These are phyloP conservation scores for Calonectria pseudoturangicola DNA, from an alignment of 2,329 filamentous ascomycete genomes.

Conservation along the genomic window DNA sequence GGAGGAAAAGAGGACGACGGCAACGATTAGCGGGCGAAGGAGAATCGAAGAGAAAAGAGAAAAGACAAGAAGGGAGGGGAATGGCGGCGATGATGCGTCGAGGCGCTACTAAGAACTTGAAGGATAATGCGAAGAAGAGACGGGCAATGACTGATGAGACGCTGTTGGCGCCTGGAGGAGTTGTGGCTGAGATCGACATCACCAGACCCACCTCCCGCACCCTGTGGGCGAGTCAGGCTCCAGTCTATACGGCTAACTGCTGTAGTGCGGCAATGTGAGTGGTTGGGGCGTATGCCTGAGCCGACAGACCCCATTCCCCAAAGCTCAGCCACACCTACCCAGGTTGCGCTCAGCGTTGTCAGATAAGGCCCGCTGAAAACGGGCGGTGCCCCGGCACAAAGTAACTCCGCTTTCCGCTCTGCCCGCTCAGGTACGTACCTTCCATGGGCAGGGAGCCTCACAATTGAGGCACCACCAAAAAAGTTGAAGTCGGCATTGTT, in stretches of 20 bases:
- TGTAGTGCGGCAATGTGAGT: not conserved
- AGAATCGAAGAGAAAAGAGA: constrained; percentile 1
- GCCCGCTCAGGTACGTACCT: constrained; percentile 28
- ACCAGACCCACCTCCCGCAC: constrained; percentile 31
- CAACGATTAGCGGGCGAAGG: constrained; percentile 13
- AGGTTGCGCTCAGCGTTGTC: not conserved
- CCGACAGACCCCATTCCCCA: not conserved
- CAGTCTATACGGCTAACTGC: not conserved
- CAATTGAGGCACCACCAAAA: constrained; percentile 41
- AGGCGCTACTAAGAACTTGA: constrained; percentile 3
- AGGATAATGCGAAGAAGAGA: constrained; percentile 18
- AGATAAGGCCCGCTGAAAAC: constrained; percentile 11
- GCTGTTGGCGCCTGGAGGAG: constrained; percentile 28
- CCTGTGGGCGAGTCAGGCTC: not conserved
- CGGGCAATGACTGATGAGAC: constrained; percentile 13
- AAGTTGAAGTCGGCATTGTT: constrained; percentile 39
- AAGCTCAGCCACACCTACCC: constrained; percentile 10
- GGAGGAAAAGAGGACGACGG: not conserved
- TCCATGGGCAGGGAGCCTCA: constrained; percentile 11
- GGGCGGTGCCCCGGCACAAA: constrained; percentile 28
- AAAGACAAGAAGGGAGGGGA: not conserved
- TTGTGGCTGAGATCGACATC: constrained; percentile 35
- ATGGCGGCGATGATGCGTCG: constrained; percentile 21
- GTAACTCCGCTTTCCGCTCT: constrained; percentile 36
- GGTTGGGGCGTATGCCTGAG: not conserved